Evolutionary conservation across 2,329 filamentous ascomycete species (phyloP), one percentile per base, ranked within the genome.

Genomic region (Venturia effusa): DNA sequence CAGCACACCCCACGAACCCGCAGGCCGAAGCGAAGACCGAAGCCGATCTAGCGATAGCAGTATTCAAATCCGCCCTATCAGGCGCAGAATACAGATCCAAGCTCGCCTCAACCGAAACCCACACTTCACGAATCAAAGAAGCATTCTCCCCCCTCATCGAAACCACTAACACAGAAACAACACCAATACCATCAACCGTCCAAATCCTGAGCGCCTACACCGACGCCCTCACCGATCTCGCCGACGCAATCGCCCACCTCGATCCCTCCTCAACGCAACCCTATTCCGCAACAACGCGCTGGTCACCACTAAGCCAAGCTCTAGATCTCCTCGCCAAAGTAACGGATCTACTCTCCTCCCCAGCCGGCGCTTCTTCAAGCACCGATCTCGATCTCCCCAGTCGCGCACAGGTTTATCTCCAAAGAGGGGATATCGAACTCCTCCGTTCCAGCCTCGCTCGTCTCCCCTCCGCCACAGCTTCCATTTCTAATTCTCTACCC

Each of bases 71-170:
- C 59, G 80, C 81, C 4, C 71, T 86, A 57, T 79, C 82, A 11
- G 83, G 86, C 66, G 77, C 82, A 1, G 78, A 82, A 61, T 88
- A 84, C 70, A 79, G 81, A 43, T 76, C 74, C 61, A 77, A 77
- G 41, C 72, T 76, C 61, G 79, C 81, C 62, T 78, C 83, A 51
- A 69, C 80, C 24, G 71, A 76, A 45, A 81, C 80, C n/a, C 87
- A 87, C 71, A 75, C 80, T n/a, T 69, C 69, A 34, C 70, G 75
- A 1, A 67, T 80, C 11, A 69, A 71, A 17, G 60, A 66, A n/a
- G 69, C 70, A 4, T 77, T 75, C 64, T 67, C 70, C 2, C 67
- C 69, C 11, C 68, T 78, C 66, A 65, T 69, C 43, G 67, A 70
- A 41, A 66, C 30, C 51, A 10, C 51, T 13, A 27, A 22, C 45